phyloP scores from a whole-genome alignment of 2,329 filamentous ascomycete species.

The Cladophialophora psammophila region DNA sequence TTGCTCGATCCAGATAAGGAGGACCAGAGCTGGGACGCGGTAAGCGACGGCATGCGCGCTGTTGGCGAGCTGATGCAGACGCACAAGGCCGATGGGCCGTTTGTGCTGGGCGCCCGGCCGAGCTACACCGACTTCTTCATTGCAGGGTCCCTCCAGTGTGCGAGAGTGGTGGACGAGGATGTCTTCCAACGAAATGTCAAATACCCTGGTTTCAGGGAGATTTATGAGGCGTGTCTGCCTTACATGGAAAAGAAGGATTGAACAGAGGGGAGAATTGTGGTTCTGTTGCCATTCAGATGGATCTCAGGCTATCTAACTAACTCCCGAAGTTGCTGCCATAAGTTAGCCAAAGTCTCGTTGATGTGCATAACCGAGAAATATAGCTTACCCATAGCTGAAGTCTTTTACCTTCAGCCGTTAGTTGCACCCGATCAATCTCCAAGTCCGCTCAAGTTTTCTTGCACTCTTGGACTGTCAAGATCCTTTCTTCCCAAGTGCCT shows the following conservation, averaged over 20 bases:
- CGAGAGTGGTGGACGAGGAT: slow-evolving; percentile 45
- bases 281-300: no score
- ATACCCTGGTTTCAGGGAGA: slow-evolving; percentile 40
- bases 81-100: slow-evolving; percentile 48
- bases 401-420: no score
- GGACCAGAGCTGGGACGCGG: slow-evolving; percentile 42
- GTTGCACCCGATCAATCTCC: slow-evolving; percentile 7
- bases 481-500: background rate
- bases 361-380: no score
- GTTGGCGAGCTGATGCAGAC: slow-evolving; percentile 47
- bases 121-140: slow-evolving; percentile 53
- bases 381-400: no score
- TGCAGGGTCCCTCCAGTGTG: slow-evolving; percentile 47
- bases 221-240: slow-evolving; percentile 33
- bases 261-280: background rate
- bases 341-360: background rate
- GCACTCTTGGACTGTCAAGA: background rate
- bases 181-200: slow-evolving; percentile 43
- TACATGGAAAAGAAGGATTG: slow-evolving; percentile 32
- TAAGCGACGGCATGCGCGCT: slow-evolving; percentile 41
- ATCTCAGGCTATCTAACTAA: background rate
- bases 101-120: slow-evolving; percentile 49
- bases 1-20: slow-evolving; percentile 44
- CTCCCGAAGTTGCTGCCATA: background rate
- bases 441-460: background rate